Base-by-base conservation (phyloP, 1,139 yeast genomes). In the Casaregolazyma suthepensis region DNA sequence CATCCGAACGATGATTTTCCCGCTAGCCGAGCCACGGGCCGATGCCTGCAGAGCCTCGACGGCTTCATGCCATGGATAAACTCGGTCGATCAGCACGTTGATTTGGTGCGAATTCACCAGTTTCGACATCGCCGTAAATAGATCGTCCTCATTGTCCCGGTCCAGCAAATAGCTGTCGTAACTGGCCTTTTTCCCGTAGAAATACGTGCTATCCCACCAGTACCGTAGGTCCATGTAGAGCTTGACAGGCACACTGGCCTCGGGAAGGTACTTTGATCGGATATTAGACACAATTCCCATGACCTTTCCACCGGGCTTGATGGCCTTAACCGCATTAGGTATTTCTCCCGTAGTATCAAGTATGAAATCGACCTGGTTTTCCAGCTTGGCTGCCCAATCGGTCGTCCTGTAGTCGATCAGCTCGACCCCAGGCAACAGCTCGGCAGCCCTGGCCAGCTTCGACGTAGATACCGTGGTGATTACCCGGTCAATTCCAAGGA, bases 1-100 rank as follows among this genome's bases (percentile, higher is more conserved):
- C 66, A 62, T 26, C 9, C 52, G 43, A 38, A 53, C 43, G 10
- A 53, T 26, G 5, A 54, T 48, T 43, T 54, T 54, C n/a, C 56
- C 56, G 18, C 54, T 51, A 9, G 46, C 31, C 9, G 44, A 31
- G 5, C 56, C 56, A 5, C 48, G 10, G 35, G 37, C 43, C 17
- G 48, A 45, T n/a, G 45, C 23, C 19, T 26, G 15, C 17, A 54
- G 42, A 5, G 54, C 56, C 18, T 45, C 50, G 15, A 47, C 29
- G 18, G 53, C 53, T 17, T 54, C 48, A 9, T 51, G 43, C 43
- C 49, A 51, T 15, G 48, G 48, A 42, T 23, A 54, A 5, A 51
- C 47, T 20, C 23, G 29, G 45, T 54, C 56, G 35, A 50, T 46
- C 12, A 54, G 37, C 35, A 48, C 50, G 20, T 54, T 22, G 17